These are phyloP conservation scores for Mycosphaerelloides madeirae DNA, from an alignment of 2,329 filamentous ascomycete genomes.

Conservation along the genomic window DNA sequence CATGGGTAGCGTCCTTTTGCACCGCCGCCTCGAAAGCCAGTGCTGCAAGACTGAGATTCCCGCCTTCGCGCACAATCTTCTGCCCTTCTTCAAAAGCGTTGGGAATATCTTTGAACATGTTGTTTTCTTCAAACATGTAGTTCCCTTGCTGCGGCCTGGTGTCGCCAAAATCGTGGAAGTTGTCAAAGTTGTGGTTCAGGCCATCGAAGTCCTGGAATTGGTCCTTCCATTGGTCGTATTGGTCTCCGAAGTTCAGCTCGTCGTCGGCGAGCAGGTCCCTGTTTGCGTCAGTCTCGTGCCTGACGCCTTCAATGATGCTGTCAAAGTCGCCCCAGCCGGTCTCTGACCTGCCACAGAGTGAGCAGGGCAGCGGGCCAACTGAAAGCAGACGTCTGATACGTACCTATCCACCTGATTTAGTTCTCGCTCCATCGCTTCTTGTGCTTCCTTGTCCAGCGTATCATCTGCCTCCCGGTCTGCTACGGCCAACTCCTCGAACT, in stretches of 20 bases:
- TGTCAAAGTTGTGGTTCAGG: slow-evolving; percentile 60
- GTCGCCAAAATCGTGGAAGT: slow-evolving; percentile 52
- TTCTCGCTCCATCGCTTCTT: slow-evolving; percentile 75
- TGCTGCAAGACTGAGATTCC: slow-evolving; percentile 88
- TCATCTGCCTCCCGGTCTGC: slow-evolving; percentile 51
- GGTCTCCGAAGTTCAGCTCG: slow-evolving; percentile 65
- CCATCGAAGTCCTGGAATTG: slow-evolving; percentile 69
- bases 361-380: slow-evolving; percentile 11
- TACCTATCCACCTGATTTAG: slow-evolving; percentile 84
- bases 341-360: slow-evolving; percentile 48
- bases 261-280: slow-evolving; percentile 66
- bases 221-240: slow-evolving; percentile 59
- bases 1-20: slow-evolving; percentile 80
- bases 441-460: slow-evolving; percentile 56
- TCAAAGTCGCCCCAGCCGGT: slow-evolving; percentile 84
- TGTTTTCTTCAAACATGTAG: slow-evolving; percentile 93
- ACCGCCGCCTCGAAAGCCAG: slow-evolving; percentile 94
- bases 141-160: slow-evolving; percentile 59
- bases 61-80: slow-evolving; percentile 86
- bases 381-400: slow-evolving; percentile 40
- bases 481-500: slow-evolving; percentile 84
- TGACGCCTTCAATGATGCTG: slow-evolving; percentile 77
- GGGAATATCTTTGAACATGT: slow-evolving; percentile 72
- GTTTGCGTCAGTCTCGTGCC: slow-evolving; percentile 62
- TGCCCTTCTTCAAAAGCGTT: slow-evolving; percentile 92